These are phyloP conservation scores for Rhizopus sp. DNA, from an alignment of 371 early-diverging fungal species.

Conservation along the genomic window DNA sequence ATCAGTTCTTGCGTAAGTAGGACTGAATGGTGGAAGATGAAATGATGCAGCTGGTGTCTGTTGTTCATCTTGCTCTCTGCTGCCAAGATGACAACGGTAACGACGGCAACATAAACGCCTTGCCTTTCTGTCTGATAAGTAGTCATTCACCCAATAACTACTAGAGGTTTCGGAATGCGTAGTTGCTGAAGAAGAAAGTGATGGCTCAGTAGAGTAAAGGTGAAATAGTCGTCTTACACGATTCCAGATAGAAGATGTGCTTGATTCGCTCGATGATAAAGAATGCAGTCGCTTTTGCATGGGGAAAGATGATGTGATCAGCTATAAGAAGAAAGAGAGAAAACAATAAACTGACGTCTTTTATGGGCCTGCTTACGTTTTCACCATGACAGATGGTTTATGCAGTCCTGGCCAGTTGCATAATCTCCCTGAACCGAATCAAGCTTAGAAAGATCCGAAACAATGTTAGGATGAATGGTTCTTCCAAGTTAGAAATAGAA, in stretches of 20 bases:
- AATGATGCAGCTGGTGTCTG: too few relatives aligned
- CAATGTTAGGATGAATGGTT: too few relatives aligned
- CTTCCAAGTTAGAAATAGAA: too few relatives aligned
- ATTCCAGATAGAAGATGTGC: background rate
- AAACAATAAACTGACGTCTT: background rate
- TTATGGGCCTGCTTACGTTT: background rate
- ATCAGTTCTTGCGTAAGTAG: conserved; percentile 42
- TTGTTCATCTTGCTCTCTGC: too few relatives aligned
- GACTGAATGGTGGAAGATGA: conserved; percentile 43
- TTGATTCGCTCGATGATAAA: background rate
- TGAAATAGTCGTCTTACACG: background rate
- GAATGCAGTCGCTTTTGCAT: background rate
- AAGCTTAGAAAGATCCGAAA: too few relatives aligned
- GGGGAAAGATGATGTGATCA: background rate
- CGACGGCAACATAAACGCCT: too few relatives aligned
- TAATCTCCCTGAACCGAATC: too few relatives aligned
- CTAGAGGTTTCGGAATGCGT: too few relatives aligned
- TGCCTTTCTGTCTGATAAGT: too few relatives aligned
- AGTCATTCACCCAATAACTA: too few relatives aligned
- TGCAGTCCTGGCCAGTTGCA: background rate
- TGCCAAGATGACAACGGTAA: too few relatives aligned
- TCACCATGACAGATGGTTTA: background rate
- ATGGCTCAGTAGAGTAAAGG: background rate
- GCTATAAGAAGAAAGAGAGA: background rate
- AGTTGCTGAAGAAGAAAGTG: background rate